Conservation (phyloP, 805 yeast genomes). For the Ogataea pini region DNA sequence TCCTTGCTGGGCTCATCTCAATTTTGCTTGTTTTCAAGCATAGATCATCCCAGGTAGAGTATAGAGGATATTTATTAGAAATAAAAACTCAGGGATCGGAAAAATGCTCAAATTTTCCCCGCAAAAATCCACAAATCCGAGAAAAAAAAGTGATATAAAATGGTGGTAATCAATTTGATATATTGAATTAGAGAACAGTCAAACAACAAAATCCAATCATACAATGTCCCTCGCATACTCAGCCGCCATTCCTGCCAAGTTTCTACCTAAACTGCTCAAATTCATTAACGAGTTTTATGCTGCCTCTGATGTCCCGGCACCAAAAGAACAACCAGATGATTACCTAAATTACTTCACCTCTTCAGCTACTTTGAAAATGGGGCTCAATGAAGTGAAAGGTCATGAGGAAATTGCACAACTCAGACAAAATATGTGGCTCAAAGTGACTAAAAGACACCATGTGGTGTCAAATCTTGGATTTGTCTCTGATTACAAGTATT, state of each 20-base stretch:
- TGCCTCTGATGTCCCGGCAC: constrained; percentile 16
- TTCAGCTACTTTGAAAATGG: constrained; percentile 15
- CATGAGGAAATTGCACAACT: constrained; percentile 10
- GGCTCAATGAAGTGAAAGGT: constrained; percentile 6
- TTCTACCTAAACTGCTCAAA: constrained; percentile 7
- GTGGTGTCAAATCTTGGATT: constrained; percentile 15
- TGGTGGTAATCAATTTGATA: too few species aligned
- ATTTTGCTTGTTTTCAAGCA: too few species aligned
- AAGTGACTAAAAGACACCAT: constrained; percentile 19
- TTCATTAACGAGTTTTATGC: constrained; percentile 16
- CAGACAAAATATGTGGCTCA: constrained; percentile 20
- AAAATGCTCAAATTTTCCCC: constrained; percentile 2
- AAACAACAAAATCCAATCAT: too few species aligned
- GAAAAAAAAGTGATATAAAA: too few species aligned
- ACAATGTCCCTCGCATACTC: constrained; percentile 6
- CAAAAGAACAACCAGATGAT: constrained; percentile 6
- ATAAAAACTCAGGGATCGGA: not conserved
- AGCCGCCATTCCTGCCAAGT: constrained; percentile 6
- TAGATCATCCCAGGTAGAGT: too few species aligned
- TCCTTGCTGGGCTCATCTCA: not conserved
- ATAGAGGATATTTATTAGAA: too few species aligned
- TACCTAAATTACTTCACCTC: constrained; percentile 14
- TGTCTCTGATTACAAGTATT: constrained; percentile 9
- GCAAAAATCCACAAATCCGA: constrained; percentile 5
- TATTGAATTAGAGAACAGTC: too few species aligned